phyloP scores from a whole-genome alignment of 331 rosid genomes.

The Saraca asoca region DNA sequence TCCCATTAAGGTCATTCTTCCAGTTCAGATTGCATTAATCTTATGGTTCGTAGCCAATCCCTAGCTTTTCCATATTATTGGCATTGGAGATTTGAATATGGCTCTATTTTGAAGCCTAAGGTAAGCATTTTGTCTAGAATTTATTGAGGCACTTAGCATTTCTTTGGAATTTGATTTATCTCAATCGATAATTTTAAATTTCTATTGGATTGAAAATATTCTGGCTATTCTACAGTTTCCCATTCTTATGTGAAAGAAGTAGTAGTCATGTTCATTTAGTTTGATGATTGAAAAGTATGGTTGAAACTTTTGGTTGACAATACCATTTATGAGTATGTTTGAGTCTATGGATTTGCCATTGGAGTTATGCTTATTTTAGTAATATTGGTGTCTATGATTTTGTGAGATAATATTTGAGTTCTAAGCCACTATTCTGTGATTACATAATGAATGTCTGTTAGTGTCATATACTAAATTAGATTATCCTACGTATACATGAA shows the following conservation, averaged over 20 bases:
- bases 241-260: background rate
- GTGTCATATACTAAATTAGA: too few species aligned
- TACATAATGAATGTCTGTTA: background rate
- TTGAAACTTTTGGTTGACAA: slow-evolving; percentile 18
- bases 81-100: too few species aligned
- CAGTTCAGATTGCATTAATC: slow-evolving; percentile 55
- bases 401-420: background rate
- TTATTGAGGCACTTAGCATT: too few species aligned
- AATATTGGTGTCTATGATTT: background rate
- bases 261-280: background rate
- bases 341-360: slow-evolving; percentile 29
- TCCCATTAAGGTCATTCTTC: slow-evolving; percentile 41
- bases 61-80: slow-evolving; percentile 69
- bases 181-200: slow-evolving; percentile 17
- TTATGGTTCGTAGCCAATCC: slow-evolving; percentile 47
- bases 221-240: background rate
- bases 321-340: slow-evolving; percentile 15
- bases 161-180: too few species aligned
- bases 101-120: slow-evolving; percentile 75
- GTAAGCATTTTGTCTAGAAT: slow-evolving; percentile 34
- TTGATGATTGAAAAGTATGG: too few species aligned
- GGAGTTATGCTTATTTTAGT: too few species aligned
- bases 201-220: background rate
- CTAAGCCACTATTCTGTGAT: background rate
- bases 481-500: too few species aligned